Conservation (phyloP, 1,139 yeast species). For the Hyphopichia burtonii region DNA sequence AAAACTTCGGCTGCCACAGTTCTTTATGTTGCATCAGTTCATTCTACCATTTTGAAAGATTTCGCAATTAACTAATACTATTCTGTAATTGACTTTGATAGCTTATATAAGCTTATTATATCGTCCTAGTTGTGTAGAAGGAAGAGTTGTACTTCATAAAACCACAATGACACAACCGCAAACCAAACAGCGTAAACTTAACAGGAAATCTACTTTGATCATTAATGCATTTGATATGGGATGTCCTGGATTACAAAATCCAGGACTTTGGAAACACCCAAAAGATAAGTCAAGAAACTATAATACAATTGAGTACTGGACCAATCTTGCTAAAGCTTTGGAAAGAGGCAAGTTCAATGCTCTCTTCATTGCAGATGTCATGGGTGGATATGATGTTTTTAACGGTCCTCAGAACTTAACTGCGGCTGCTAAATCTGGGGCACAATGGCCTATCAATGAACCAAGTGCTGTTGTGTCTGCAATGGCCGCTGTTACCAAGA, state of each 20-base stretch:
- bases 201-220: slow-evolving; percentile 19
- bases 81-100: not conserved
- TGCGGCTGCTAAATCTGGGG: slow-evolving; percentile 39
- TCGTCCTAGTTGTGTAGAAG: not conserved
- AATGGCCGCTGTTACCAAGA: slow-evolving; percentile 42
- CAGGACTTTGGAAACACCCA: slow-evolving; percentile 47
- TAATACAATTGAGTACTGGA: slow-evolving; percentile 46
- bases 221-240: slow-evolving; percentile 43
- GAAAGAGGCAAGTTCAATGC: slow-evolving; percentile 47
- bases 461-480: slow-evolving; percentile 40
- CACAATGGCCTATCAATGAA: slow-evolving; percentile 43
- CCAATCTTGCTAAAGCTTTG: slow-evolving; percentile 39
- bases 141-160: no score
- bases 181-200: slow-evolving; percentile 1
- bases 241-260: slow-evolving; percentile 36
- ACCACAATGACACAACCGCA: slow-evolving; percentile 2
- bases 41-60: not conserved
- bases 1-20: not conserved
- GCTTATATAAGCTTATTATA: not conserved
- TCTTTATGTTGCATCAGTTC: not conserved
- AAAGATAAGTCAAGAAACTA: slow-evolving; percentile 34
- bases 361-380: slow-evolving; percentile 47
- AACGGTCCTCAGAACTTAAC: slow-evolving; percentile 35
- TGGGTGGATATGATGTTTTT: slow-evolving; percentile 45
- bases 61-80: not conserved